Conservation (phyloP, 306 rosid species). For the Acacia melanoxylon region DNA sequence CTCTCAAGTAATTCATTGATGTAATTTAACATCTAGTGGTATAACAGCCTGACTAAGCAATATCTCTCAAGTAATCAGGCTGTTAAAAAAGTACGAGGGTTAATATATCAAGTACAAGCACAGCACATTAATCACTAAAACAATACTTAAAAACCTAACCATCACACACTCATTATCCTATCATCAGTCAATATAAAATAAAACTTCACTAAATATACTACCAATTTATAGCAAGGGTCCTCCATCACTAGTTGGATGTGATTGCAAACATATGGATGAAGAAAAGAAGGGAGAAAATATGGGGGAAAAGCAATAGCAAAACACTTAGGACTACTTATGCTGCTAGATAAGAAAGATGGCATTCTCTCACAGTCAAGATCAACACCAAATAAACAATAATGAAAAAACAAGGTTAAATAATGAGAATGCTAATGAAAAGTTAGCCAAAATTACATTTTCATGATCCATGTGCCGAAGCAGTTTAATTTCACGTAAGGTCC, state of each 20-base stretch:
- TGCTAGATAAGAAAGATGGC: not conserved
- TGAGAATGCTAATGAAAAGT: conserved; percentile 23
- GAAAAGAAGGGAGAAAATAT: not conserved
- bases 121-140: not conserved
- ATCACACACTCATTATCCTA: not conserved
- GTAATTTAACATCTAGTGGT: not conserved
- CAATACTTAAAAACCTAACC: not conserved
- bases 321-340: not conserved
- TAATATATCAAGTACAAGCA: not conserved
- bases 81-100: not conserved
- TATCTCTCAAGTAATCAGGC: not conserved
- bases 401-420: conserved; percentile 13
- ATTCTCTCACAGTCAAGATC: conserved; percentile 4
- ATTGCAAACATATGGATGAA: conserved; percentile 1
- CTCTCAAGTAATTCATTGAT: conserved; percentile 1
- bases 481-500: conserved; percentile 93
- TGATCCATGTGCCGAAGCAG: conserved; percentile 93
- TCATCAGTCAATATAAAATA: not conserved
- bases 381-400: not conserved
- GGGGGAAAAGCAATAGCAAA: not conserved
- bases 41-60: not conserved
- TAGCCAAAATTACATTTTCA: conserved; percentile 69
- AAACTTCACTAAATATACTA: not conserved
- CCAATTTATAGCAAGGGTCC: not conserved
- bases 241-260: not conserved